Base-by-base conservation (phyloP, 1,284 basidiomycete genomes). In the Somion occarium region DNA sequence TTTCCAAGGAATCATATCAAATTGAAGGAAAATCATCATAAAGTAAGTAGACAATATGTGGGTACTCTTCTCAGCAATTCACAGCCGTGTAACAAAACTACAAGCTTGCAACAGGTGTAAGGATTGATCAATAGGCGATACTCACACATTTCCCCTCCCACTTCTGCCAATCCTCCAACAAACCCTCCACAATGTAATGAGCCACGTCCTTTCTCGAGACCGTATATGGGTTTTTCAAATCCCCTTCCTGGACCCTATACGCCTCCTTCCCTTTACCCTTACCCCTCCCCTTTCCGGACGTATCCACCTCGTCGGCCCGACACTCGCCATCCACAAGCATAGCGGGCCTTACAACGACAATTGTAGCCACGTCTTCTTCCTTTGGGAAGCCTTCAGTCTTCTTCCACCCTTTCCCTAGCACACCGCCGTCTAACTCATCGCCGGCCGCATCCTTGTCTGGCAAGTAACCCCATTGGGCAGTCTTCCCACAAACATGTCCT, bases 181-280 rank as follows among this genome's bases (percentile, higher is more conserved):
- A 64, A 1, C 67, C 70, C 52, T 83, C 74, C 1, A 72, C 75
- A n/a, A 87, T 60, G 60, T 85, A 87, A 66, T 86, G 82, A 1
- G 76, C 81, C 0, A 82, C 75, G 61, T 88, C 85, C 58, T 69
- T 71, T 59, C 85, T 69, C 37, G 82, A 83, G 7, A 88, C 64
- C n/a, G 73, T 76, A 60, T 75, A 87, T 13, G 58, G 58, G 1
- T 61, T 56, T 0, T 78, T 25, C n/a, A 69, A 53, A 18, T 78
- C 57, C 3, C 56, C 70, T 0, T 61, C 69, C 24, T 69, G 66
- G n/a, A 57, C 47, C 18, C 70, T 70, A 27, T 70, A 65, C 58
- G 81, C 78, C 1, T 59, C 53, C 37, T 56, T 55, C 19, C 58
- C 64, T 11, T 62, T 48, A 48, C 55, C 54, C 46, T 53, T 57